Base-by-base conservation (phyloP, 2,329 filamentous ascomycete species). In the Cephalotrichum gorgonifer region DNA sequence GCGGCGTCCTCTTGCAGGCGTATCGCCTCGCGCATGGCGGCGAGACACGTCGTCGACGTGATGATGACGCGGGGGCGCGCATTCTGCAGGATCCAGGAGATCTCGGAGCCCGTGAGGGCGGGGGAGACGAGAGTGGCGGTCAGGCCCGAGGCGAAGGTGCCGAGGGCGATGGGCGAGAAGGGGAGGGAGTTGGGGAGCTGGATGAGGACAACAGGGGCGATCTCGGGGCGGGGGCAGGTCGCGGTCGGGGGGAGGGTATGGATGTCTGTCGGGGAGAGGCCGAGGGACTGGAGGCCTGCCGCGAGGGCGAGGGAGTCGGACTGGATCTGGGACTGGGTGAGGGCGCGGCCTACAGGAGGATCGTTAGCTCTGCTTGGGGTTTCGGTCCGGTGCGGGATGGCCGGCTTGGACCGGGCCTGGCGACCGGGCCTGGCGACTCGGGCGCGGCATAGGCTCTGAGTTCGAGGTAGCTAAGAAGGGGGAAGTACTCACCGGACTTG, bases 111-210 rank as follows among this genome's bases (percentile, higher is more conserved):
- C 0, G 67, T 70, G 28, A 71, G 56, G 3, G 64, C 62, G 0
- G 68, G 66, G 0, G 67, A 70, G 1, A 59, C 64, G 17, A 71
- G 58, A 0, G 66, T 70, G 3, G 64, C 63, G 1, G 68, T 70
- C 26, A 69, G 55, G 2, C 67, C 66, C 4, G 68, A 58, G 7
- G 68, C 68, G 25, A 69, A 56, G n/a, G 58, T 54, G 42, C 67
- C 68, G 43, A 69, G 56, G 2, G 66, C 27, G 7, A 64, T 47
- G 1, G 66, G 60, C 1, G 61, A 59, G 30, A 69, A 69, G n/a
- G 62, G 58, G 2, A 70, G 57, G 47, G 61, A 67, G 54, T 71
- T 71, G 35, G 68, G 67, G 9, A 70, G 58, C 51, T 70, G 68
- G 51, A 71, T 57, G 26, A 70, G 60, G 23, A 71, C 66, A 14